Base-by-base conservation (phyloP, 371 early-diverging fungal species). In the Mortierella sp. region DNA sequence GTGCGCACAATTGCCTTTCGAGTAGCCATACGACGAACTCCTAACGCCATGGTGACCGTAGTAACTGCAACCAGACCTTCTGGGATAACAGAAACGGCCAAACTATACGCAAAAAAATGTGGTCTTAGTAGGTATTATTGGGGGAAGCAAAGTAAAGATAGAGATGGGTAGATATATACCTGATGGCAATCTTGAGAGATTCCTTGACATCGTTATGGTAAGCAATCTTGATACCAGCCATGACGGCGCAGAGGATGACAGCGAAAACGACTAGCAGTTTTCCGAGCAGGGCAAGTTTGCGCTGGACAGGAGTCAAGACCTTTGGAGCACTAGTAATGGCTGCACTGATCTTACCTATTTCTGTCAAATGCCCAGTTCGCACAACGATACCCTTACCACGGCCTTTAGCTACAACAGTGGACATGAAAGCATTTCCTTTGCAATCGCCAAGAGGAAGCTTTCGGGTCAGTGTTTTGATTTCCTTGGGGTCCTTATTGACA, bases 1-100 rank as follows among this genome's bases (percentile, higher is more conserved):
- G 94, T 95, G 60, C 96, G 90, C 20, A 97, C 96, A 55, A 97
- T 92, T 3, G 96, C 95, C 67, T 93, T 87, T 52, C 88, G 83
- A 16, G 81, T 78, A 10, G 96, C 94, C 96, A 97, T 95, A n/a
- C 96, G 89, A 28, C 89, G 85, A 20, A 96, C 97, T 72, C 95
- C 95, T 22, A 96, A 73, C 22, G 96, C 96, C 92, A 96, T 93
- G 14, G 96, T 94, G 20, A 96, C 91, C 2, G 92, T 92, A 20
- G 90, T 88, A 37, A 96, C 95, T 28, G 96, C 96, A 3, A 96
- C 96, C 22, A 97, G 84, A 84, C 97, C 97, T 86, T 97, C 97
- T 11, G 97, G 97, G 71, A 97, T 95, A 49, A 96, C 95, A 16
- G 96, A 91, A 35, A 93, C 94, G 22, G 93, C 94, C 72, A 95